A percentile compares a stretch with the other conserved stretches of the same genome.
Conservation (phyloP, 2,329 filamentous ascomycete genomes). For the Botryotinia convoluta region DNA sequence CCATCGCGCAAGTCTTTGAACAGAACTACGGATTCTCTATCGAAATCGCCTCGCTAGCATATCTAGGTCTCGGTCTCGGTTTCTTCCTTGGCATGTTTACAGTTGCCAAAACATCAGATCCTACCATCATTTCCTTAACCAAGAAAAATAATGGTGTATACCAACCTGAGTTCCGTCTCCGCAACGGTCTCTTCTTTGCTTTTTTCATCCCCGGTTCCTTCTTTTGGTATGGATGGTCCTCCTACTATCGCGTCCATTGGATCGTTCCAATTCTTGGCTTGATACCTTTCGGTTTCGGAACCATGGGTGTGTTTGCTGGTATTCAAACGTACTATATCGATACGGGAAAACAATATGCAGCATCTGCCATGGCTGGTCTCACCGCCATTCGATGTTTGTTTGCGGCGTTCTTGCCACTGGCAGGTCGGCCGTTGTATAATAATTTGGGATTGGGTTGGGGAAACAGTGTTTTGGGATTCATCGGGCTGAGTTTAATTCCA, state of each 20-base stretch:
- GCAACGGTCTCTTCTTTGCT: conserved; percentile 47
- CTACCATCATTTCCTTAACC: conserved; percentile 46
- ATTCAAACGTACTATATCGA: conserved; percentile 47
- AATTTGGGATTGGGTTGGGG: conserved; percentile 19
- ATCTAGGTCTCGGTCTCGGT: conserved; percentile 47
- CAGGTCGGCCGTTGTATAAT: conserved; percentile 40
- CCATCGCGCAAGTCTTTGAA: conserved; percentile 29
- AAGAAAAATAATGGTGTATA: conserved; percentile 41
- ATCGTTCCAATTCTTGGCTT: conserved; percentile 45
- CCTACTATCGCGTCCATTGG: conserved; percentile 40
- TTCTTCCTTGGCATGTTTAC: conserved; percentile 42
- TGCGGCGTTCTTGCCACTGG: conserved; percentile 51
- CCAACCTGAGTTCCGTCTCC: conserved; percentile 34
- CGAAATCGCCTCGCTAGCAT: conserved; percentile 45
- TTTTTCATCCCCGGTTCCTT: conserved; percentile 43
- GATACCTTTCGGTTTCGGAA: conserved; percentile 43
- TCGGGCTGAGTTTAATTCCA: conserved; percentile 14
- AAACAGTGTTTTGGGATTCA: conserved; percentile 19
- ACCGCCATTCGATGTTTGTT: conserved; percentile 45
- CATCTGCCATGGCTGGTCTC: conserved; percentile 41
- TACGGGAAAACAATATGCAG: conserved; percentile 41
- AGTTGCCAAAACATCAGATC: conserved; percentile 46
- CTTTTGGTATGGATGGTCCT: conserved; percentile 50
- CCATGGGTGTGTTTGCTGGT: conserved; percentile 43
- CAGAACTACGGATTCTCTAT: conserved; percentile 43